Evolutionary conservation across 169 alveolate genomes (phyloP).

Genomic region (Plasmodium fragile): DNA sequence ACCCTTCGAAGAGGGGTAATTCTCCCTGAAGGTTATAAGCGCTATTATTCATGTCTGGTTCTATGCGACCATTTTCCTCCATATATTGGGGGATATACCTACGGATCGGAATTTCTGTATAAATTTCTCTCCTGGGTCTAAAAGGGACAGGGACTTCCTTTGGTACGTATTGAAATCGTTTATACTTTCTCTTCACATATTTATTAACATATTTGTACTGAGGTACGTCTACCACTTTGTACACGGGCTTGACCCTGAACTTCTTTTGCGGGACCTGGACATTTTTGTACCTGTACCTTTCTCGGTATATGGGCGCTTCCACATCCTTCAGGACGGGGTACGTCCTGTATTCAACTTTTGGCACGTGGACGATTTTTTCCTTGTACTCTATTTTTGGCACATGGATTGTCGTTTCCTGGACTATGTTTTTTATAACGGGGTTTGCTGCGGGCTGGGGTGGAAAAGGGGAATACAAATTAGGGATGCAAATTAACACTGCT

Average conservation of each 20-base stretch:
- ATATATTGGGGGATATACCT: constrained; percentile 65
- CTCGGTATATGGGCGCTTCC: constrained; percentile 67
- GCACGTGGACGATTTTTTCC: constrained; percentile 61
- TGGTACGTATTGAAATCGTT: constrained; percentile 65
- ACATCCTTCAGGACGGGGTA: constrained; percentile 63
- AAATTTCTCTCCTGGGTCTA: constrained; percentile 77
- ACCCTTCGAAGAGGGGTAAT: constrained; percentile 68
- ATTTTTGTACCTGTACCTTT: constrained; percentile 52
- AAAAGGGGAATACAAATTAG: background rate
- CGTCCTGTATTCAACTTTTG: constrained; percentile 60
- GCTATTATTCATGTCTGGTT: background rate
- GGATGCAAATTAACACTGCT: background rate
- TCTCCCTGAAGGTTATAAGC: constrained; percentile 18
- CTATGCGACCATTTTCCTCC: background rate
- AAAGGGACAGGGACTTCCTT: constrained; percentile 74
- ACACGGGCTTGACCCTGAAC: constrained; percentile 56
- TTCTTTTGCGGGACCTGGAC: constrained; percentile 65
- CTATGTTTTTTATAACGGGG: constrained; percentile 55
- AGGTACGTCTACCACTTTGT: constrained; percentile 72
- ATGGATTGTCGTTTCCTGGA: constrained; percentile 71
- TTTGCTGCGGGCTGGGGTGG: constrained; percentile 11
- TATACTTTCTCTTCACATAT: constrained; percentile 66
- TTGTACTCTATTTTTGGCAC: constrained; percentile 69
- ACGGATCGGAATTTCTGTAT: constrained; percentile 70
- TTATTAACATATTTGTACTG: constrained; percentile 53